Conservation (phyloP, 495 filamentous ascomycete species). For the Geopyxis carbonaria region DNA sequence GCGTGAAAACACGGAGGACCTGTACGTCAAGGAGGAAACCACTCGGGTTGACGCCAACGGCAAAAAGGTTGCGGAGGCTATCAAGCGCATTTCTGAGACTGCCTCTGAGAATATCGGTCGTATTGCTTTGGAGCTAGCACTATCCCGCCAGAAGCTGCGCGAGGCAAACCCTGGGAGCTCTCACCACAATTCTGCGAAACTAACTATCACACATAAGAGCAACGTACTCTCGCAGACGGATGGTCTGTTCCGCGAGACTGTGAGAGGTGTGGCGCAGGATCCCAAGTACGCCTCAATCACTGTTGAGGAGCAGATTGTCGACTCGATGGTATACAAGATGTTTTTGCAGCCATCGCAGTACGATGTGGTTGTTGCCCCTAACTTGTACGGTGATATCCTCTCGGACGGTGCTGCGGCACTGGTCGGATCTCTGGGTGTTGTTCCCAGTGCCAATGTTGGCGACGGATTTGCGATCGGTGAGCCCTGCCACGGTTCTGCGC, state of each 20-base stretch:
- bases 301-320: slow-evolving; percentile 96
- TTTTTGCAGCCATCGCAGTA: slow-evolving; percentile 87
- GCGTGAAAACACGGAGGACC: slow-evolving; percentile 94
- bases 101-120: slow-evolving; percentile 70
- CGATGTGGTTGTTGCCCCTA: slow-evolving; percentile 96
- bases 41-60: slow-evolving; percentile 51
- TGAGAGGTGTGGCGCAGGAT: slow-evolving; percentile 41
- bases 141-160: slow-evolving; percentile 68
- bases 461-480: slow-evolving; percentile 91
- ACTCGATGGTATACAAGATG: slow-evolving; percentile 98
- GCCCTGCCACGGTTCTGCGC: slow-evolving; percentile 91
- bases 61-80: slow-evolving; percentile 77
- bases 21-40: slow-evolving; percentile 95
- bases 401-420: slow-evolving; percentile 91
- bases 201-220: slow-evolving; percentile 96
- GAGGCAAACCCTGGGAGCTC: slow-evolving; percentile 23
- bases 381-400: slow-evolving; percentile 93
- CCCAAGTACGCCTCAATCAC: slow-evolving; percentile 42
- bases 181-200: slow-evolving; percentile 37
- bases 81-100: slow-evolving; percentile 83
- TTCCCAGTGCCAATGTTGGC: slow-evolving; percentile 93
- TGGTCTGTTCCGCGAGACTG: slow-evolving; percentile 77
- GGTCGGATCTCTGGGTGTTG: slow-evolving; percentile 82
- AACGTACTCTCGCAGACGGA: slow-evolving; percentile 96
- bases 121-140: slow-evolving; percentile 87